Conservation (phyloP, 2,329 filamentous ascomycete genomes). For the Alternaria triticina region DNA sequence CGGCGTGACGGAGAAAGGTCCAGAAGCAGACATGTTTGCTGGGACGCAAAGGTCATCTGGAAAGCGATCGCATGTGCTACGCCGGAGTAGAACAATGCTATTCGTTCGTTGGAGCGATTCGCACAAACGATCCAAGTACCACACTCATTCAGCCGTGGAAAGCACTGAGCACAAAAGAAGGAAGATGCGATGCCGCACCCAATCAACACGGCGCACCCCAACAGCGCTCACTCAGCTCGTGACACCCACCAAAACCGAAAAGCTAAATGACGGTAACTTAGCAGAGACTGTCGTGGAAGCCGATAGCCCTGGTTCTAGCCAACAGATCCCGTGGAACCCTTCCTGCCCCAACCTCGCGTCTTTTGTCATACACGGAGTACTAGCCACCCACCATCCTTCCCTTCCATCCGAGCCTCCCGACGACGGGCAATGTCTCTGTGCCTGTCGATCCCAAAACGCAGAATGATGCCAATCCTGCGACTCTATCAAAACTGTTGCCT, state of each 20-base stretch:
- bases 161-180: background rate
- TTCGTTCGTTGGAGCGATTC: slow-evolving; percentile 2
- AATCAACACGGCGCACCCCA: slow-evolving; percentile 1
- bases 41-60: slow-evolving; percentile 6
- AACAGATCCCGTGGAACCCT: slow-evolving; percentile 10
- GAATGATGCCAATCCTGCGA: slow-evolving; percentile 8
- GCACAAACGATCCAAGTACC: background rate
- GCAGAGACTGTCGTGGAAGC: slow-evolving; percentile 1
- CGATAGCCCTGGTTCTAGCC: slow-evolving; percentile 14
- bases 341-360: background rate
- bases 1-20: background rate
- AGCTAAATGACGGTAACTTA: slow-evolving; percentile 8
- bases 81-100: background rate
- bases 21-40: slow-evolving; percentile 6
- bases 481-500: slow-evolving; percentile 20
- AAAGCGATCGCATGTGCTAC: background rate
- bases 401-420: slow-evolving; percentile 1
- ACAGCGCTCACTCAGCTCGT: slow-evolving; percentile 5
- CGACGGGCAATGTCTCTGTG: slow-evolving; percentile 1
- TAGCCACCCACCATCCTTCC: slow-evolving; percentile 4
- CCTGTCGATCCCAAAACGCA: slow-evolving; percentile 25
- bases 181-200: background rate
- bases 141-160: slow-evolving; percentile 4
- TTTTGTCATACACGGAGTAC: background rate
- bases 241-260: slow-evolving; percentile 3